Base-by-base conservation (phyloP, 345 rosid genomes). In the Anastatica hierochuntica region DNA sequence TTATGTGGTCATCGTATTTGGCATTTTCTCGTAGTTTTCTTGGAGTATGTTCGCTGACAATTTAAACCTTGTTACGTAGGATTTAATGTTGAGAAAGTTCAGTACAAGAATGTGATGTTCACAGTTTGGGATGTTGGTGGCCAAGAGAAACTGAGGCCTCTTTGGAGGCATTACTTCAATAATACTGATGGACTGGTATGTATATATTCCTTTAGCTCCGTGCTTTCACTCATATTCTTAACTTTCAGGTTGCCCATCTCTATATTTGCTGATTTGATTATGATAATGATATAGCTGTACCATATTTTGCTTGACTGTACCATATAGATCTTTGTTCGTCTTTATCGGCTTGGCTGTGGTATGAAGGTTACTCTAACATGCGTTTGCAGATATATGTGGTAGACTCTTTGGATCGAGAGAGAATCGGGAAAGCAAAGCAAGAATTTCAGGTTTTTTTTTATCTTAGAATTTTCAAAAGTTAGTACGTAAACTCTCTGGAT, bases 81-180 rank as follows among this genome's bases (percentile, higher is more conserved):
- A 52, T 92, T 92, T 72, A 92, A 92, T 40, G 99, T 94, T 62
- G 99, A 94, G 88, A 88, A 94, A 74, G 97, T 88, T 63, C 94
- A 94, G 76, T 94, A 94, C 71, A 94, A 94, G 85, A 88, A 94
- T 80, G 99, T 94, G 56, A 62, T 83, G 42, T 94, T 94, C 77
- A 94, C 97, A 14, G 99, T 94, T 54, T 94, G 99, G 99, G 99
- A 94, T 63, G 96, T 94, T 43, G 95, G 99, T 51, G 97, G 99
- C 18, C 97, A 88, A 74, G 97, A 88, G 84, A 94, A 94, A 79
- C 69, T 88, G 43, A 80, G 99, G 73, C 95, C 99, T 26, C 79
- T 94, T 4, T 94, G 99, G 99, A 83, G 95, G 84, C 99, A 94
- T 70, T 94, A 94, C 79, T 88, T 94, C 63, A 85, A 82, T 53